Evolutionary conservation across 2,329 filamentous ascomycete genomes (phyloP).

Genomic region (Myriosclerotinia curreyana): DNA sequence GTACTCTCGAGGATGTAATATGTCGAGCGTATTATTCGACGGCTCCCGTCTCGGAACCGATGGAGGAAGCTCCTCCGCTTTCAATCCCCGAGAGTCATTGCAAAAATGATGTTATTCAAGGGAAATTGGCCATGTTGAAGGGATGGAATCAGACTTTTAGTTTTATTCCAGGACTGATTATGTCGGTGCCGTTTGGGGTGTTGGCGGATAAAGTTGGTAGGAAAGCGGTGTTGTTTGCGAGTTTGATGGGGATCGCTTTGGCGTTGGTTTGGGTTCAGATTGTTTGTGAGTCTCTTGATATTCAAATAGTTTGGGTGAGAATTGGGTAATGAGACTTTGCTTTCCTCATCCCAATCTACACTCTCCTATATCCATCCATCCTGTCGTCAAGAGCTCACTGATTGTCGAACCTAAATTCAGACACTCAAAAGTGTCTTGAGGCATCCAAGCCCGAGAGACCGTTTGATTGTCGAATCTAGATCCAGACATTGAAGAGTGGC

Average conservation of each 20-base stretch:
- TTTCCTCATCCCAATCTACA: too few species aligned
- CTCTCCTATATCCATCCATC: too few species aligned
- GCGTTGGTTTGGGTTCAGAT: conserved; percentile 23
- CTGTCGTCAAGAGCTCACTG: too few species aligned
- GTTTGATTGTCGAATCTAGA: too few species aligned
- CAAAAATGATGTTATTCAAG: conserved; percentile 50
- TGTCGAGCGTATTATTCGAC: conserved; percentile 49
- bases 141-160: conserved; percentile 49
- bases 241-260: conserved; percentile 22
- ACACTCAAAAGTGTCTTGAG: too few species aligned
- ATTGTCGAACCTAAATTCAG: too few species aligned
- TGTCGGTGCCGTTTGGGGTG: conserved; percentile 27
- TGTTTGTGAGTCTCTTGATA: conserved; percentile 15
- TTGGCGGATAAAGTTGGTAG: conserved; percentile 27
- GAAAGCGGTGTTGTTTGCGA: conserved; percentile 22
- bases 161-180: conserved; percentile 44
- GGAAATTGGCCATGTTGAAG: conserved; percentile 50
- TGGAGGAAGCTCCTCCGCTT: neutral
- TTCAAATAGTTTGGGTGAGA: neutral
- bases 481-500: too few species aligned
- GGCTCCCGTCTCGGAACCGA: conserved; percentile 35
- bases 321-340: too few species aligned
- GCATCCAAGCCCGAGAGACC: too few species aligned
- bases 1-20: conserved; percentile 53
- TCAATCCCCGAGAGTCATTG: conserved; percentile 46